Conservation (phyloP, 2,329 filamentous ascomycete genomes). For the Fusarium phyllophilum region DNA sequence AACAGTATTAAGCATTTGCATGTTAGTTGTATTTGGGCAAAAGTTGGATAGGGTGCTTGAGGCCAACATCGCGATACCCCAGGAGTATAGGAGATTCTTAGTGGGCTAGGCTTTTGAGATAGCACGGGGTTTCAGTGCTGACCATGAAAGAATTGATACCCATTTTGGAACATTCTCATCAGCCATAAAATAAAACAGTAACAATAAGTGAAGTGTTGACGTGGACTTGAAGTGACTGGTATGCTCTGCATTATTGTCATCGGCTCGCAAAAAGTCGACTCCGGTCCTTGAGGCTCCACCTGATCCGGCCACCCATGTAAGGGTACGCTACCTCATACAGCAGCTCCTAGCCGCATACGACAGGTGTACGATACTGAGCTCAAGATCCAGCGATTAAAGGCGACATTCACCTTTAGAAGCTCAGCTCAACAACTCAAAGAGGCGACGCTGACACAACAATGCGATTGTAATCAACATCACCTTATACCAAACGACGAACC, state of each 20-base stretch:
- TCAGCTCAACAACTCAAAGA: conserved; percentile 7
- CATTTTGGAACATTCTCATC: background rate
- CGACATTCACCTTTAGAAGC: conserved; percentile 12
- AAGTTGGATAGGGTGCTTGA: background rate
- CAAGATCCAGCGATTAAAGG: conserved; percentile 20
- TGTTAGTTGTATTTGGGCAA: background rate
- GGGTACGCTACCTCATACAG: conserved; percentile 29
- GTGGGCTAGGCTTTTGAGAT: conserved; percentile 2
- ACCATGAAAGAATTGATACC: background rate
- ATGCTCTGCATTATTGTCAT: conserved; percentile 11
- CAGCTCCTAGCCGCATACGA: conserved; percentile 45
- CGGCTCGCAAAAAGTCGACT: conserved; percentile 46
- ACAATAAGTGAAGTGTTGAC: conserved; percentile 4
- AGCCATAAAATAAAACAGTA: background rate
- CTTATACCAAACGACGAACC: conserved; percentile 2
- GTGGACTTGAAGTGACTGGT: conserved; percentile 8
- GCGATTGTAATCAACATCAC: conserved; percentile 19
- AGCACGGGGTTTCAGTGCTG: conserved; percentile 6
- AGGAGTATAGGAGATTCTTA: conserved; percentile 4
- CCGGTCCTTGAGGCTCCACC: conserved; percentile 38
- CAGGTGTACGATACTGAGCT: conserved; percentile 44
- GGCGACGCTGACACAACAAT: conserved; percentile 17
- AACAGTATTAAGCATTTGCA: background rate
- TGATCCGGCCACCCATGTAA: conserved; percentile 30
- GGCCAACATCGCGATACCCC: conserved; percentile 12